A percentile compares a stretch with the other conserved stretches of the same genome.
phyloP scores from a whole-genome alignment of 2,329 filamentous ascomycete species.

The Colletotrichum brevisporum region DNA sequence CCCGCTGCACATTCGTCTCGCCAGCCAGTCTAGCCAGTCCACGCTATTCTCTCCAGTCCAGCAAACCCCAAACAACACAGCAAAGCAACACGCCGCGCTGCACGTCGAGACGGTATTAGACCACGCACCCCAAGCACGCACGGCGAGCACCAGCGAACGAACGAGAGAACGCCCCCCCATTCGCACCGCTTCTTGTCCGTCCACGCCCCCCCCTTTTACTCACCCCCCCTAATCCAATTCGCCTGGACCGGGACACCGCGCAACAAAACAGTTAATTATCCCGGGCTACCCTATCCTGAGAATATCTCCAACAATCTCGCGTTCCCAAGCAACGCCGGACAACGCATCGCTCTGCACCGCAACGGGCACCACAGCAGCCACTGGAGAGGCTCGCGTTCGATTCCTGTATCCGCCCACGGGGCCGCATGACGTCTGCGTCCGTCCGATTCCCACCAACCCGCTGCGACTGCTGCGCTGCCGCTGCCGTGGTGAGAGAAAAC shows the following conservation, averaged over 20 bases:
- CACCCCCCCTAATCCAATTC: slow-evolving; percentile 17
- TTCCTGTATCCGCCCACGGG: slow-evolving; percentile 10
- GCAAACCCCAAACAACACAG: too few relatives aligned
- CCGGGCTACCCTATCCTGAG: slow-evolving; percentile 33
- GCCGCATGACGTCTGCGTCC: slow-evolving; percentile 25
- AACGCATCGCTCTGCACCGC: slow-evolving; percentile 35
- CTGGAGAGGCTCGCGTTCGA: slow-evolving; percentile 11
- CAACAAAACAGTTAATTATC: slow-evolving; percentile 37
- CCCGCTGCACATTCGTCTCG: slow-evolving; percentile 1
- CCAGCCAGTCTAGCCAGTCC: slow-evolving; percentile 5
- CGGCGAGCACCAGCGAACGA: slow-evolving; percentile 2
- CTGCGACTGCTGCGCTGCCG: slow-evolving; percentile 30
- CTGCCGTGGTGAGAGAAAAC: slow-evolving; percentile 1
- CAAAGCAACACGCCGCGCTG: not conserved
- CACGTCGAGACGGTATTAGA: not conserved
- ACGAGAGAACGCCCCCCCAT: slow-evolving; percentile 11
- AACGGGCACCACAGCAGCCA: slow-evolving; percentile 21
- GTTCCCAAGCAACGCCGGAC: slow-evolving; percentile 29
- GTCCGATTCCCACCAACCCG: slow-evolving; percentile 12
- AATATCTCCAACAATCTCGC: slow-evolving; percentile 33
- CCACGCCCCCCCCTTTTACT: slow-evolving; percentile 21
- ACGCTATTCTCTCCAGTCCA: not conserved
- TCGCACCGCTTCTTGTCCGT: slow-evolving; percentile 6
- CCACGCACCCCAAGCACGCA: too few relatives aligned
- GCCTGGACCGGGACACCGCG: slow-evolving; percentile 15